Evolutionary conservation across 1,284 basidiomycete genomes (phyloP).

Genomic region (Apiotrichum mycotoxinovorans): DNA sequence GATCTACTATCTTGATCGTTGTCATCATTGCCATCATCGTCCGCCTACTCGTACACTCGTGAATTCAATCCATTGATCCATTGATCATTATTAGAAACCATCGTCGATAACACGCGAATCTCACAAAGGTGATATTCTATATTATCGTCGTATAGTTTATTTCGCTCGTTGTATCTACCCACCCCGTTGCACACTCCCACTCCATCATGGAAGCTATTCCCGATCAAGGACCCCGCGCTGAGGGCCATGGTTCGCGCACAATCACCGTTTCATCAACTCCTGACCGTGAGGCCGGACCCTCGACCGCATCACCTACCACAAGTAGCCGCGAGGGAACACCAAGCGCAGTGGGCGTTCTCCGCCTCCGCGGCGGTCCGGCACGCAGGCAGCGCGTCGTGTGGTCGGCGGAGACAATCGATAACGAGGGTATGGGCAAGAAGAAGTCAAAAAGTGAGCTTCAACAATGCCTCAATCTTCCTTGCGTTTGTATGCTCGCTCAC

Average conservation of each 20-base stretch:
- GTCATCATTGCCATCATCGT: too few relatives aligned
- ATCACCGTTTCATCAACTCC: slow-evolving; percentile 25
- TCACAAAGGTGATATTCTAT: too few relatives aligned
- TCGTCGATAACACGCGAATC: too few relatives aligned
- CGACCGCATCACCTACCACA: not conserved
- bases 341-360: slow-evolving; percentile 35
- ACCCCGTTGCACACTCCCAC: not conserved
- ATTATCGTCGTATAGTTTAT: too few relatives aligned
- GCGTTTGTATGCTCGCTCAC: too few relatives aligned
- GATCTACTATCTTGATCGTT: too few relatives aligned
- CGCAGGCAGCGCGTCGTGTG: slow-evolving; percentile 46
- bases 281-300: slow-evolving; percentile 15
- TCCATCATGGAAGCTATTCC: slow-evolving; percentile 50
- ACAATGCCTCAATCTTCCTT: not conserved
- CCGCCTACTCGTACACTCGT: too few relatives aligned
- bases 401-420: slow-evolving; percentile 52
- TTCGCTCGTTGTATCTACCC: not conserved
- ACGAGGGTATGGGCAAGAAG: slow-evolving; percentile 52
- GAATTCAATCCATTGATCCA: too few relatives aligned
- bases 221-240: slow-evolving; percentile 31
- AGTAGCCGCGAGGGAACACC: slow-evolving; percentile 13
- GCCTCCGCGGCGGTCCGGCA: slow-evolving; percentile 43
- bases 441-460: slow-evolving; percentile 52
- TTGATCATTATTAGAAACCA: too few relatives aligned
- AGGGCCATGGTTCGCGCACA: slow-evolving; percentile 30